Evolutionary conservation across 805 yeast species (phyloP), one percentile per base, ranked within the genome.

Genomic region (Blastobotrys mokoenaii): DNA sequence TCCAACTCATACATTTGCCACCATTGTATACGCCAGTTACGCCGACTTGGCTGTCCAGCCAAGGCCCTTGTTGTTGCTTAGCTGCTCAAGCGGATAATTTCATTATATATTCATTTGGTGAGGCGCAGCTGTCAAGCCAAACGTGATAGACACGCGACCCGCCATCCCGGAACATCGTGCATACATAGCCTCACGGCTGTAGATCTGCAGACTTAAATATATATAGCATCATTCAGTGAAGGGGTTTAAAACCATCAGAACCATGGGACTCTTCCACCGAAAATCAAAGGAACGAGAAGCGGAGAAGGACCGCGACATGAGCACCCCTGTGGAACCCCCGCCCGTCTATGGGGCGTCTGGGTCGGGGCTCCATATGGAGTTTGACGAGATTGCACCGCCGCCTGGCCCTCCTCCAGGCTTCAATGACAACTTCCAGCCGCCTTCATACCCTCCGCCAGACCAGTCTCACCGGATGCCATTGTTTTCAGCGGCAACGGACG

Each of bases 361-460:
- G n/a, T 31, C 34, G 10, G n/a, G 11, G 6, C 5, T 12, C 15
- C 34, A 31, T 4, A 4, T 22, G 27, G 27, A 36, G 7, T 15
- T 3, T 6, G 27, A 22, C 27, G 42, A 29, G 9, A 15, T 22
- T 27, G 45, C 25, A 7, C 45, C 46, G n/a, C 46, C 46, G n/a
- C 38, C 46, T n/a, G 44, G 36, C 5, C 46, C 46, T 25, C 46
- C 46, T 14, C 46, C 46, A 12, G 44, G 44, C 8, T 32, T 9
- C 41, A 14, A 18, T 11, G 17, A 14, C 7, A 36, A 38, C 22
- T 40, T 22, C 35, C 41, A 32, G 15, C 49, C 49, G 11, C 50
- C 50, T 14, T 20, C 44, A 4, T 47, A 43, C 32, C 41, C 44
- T 9, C 50, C 50, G 10, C 45, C 45, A n/a, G 16, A 38, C 22